phyloP scores from a whole-genome alignment of 345 rosid genomes.

The Populus ilicifolia region DNA sequence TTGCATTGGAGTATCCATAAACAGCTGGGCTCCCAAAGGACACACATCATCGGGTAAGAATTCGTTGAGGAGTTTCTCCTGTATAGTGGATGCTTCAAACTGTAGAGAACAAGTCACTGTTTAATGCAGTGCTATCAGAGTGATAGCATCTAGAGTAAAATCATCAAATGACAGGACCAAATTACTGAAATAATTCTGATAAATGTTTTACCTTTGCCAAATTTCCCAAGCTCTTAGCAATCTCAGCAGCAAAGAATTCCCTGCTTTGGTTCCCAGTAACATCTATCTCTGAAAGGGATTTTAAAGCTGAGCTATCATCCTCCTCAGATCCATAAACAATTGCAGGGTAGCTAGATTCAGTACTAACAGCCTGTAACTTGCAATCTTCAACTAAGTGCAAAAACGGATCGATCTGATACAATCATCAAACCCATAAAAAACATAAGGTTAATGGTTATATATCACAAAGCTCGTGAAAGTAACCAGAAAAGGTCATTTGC shows the following conservation, averaged over 20 bases:
- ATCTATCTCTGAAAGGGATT: slow-evolving; percentile 53
- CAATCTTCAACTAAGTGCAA: slow-evolving; percentile 66
- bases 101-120: slow-evolving; percentile 33
- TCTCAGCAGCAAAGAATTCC: slow-evolving; percentile 61
- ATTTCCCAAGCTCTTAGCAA: slow-evolving; percentile 59
- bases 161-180: not conserved
- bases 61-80: slow-evolving; percentile 59
- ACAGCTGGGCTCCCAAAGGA: slow-evolving; percentile 62
- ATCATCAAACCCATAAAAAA: slow-evolving; percentile 6
- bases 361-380: slow-evolving; percentile 58
- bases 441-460: not conserved
- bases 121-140: not conserved
- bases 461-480: not conserved
- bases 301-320: slow-evolving; percentile 60
- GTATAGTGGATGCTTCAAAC: slow-evolving; percentile 51
- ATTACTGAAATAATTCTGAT: slow-evolving; percentile 4
- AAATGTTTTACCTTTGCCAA: slow-evolving; percentile 50
- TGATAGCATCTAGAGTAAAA: not conserved
- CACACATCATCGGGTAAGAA: slow-evolving; percentile 85
- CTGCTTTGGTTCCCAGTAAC: slow-evolving; percentile 52
- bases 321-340: slow-evolving; percentile 61
- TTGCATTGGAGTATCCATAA: slow-evolving; percentile 42
- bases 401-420: slow-evolving; percentile 79
- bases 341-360: slow-evolving; percentile 27
- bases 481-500: not conserved